phyloP scores from a whole-genome alignment of 257 asterid species.

The Asclepias syriaca region DNA sequence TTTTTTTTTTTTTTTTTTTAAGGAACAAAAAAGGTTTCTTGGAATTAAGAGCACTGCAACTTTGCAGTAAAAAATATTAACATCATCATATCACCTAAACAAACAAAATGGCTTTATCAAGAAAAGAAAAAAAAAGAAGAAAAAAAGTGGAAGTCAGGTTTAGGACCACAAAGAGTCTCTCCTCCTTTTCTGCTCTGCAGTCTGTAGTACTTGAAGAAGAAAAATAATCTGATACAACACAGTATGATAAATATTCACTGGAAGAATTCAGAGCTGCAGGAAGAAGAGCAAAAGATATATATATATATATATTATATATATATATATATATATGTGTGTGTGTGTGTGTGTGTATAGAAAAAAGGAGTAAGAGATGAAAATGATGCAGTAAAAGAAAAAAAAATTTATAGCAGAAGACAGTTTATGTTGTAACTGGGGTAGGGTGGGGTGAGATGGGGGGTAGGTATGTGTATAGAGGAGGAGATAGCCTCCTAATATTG shows the following conservation, averaged over 20 bases:
- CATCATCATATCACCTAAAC: slow-evolving; percentile 7
- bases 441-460: neutral
- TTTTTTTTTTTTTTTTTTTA: neutral
- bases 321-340: neutral
- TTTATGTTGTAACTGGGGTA: slow-evolving; percentile 26
- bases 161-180: slow-evolving; percentile 26
- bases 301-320: neutral
- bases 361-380: neutral
- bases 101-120: slow-evolving; percentile 23
- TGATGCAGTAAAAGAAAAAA: slow-evolving; percentile 10
- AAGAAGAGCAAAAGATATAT: slow-evolving; percentile 5
- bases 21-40: neutral
- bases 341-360: neutral
- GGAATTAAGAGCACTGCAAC: neutral
- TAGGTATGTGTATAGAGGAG: neutral
- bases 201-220: neutral
- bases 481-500: slow-evolving; percentile 29
- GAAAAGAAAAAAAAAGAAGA: slow-evolving; percentile 14
- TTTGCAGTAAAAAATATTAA: slow-evolving; percentile 1
- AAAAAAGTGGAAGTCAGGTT: slow-evolving; percentile 17
- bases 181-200: neutral
- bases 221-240: neutral
- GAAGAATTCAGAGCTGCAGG: slow-evolving; percentile 23
- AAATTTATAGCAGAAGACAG: slow-evolving; percentile 4
- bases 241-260: neutral